phyloP scores from a whole-genome alignment of 176 grass and related monocot genomes.

The Aegilops bicornis region DNA sequence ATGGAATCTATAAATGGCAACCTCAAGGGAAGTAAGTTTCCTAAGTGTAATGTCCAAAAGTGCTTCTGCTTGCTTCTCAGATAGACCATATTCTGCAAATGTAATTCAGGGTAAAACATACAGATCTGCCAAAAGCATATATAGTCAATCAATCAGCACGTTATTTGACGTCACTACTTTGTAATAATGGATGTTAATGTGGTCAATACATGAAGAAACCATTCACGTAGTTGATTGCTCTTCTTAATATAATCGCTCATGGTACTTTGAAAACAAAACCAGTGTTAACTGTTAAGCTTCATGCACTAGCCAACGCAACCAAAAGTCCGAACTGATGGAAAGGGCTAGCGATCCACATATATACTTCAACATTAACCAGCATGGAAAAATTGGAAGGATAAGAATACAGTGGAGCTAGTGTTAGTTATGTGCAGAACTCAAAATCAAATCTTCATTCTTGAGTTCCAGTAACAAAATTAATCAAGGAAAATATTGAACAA shows the following conservation, averaged over 20 bases:
- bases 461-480: not conserved
- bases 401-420: not conserved
- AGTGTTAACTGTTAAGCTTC: not conserved
- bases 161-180: not conserved
- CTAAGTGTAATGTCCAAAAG: slow-evolving; percentile 88
- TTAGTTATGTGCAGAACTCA: not conserved
- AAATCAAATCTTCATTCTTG: not conserved
- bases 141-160: not conserved
- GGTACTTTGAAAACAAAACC: not conserved
- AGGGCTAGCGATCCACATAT: too few relatives aligned
- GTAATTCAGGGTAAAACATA: slow-evolving; percentile 34
- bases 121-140: not conserved
- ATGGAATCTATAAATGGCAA: slow-evolving; percentile 31
- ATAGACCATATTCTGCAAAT: slow-evolving; percentile 69
- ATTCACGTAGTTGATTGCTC: not conserved
- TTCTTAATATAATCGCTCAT: not conserved
- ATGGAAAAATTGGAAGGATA: not conserved
- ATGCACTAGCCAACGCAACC: too few relatives aligned
- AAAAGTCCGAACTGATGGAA: too few relatives aligned
- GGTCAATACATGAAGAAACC: slow-evolving; percentile 17
- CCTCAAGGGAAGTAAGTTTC: slow-evolving; percentile 93
- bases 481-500: not conserved
- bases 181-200: not conserved
- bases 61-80: slow-evolving; percentile 90
- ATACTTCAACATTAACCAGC: too few relatives aligned